Evolutionary conservation across 2,329 filamentous ascomycete genomes (phyloP).

Genomic region (Penicillium sp.): DNA sequence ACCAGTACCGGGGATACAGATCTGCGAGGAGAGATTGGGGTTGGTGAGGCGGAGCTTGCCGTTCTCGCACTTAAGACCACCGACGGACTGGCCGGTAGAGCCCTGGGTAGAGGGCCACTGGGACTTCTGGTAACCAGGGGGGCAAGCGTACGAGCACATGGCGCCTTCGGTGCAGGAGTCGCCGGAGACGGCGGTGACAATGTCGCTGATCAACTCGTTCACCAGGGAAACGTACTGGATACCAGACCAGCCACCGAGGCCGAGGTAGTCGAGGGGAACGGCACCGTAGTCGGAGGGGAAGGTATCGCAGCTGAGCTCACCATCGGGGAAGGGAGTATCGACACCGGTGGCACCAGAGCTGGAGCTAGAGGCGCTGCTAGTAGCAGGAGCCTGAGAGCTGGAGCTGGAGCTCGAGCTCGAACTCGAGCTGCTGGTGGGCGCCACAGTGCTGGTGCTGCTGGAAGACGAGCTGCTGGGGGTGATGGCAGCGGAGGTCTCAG

Average conservation of each 20-base stretch:
- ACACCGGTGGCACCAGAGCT: slow-evolving; percentile 46
- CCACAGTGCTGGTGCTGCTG: slow-evolving; percentile 16
- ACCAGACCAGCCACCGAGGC: slow-evolving; percentile 70
- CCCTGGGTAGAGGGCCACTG: slow-evolving; percentile 84
- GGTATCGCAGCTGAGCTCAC: slow-evolving; percentile 60
- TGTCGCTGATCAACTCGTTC: slow-evolving; percentile 56
- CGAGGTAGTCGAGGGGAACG: slow-evolving; percentile 62
- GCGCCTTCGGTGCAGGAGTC: slow-evolving; percentile 56
- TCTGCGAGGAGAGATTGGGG: slow-evolving; percentile 54
- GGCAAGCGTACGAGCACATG: slow-evolving; percentile 92
- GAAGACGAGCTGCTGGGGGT: slow-evolving; percentile 25
- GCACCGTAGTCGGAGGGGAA: slow-evolving; percentile 84
- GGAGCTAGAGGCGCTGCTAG: slow-evolving; percentile 20
- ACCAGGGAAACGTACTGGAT: slow-evolving; percentile 61
- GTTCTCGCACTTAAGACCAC: slow-evolving; percentile 70
- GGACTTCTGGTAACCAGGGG: slow-evolving; percentile 83
- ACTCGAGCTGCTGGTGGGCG: slow-evolving; percentile 18
- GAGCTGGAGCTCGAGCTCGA: slow-evolving; percentile 22
- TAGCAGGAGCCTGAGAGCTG: slow-evolving; percentile 17
- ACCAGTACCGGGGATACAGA: slow-evolving; percentile 69
- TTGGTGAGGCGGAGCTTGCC: slow-evolving; percentile 77
- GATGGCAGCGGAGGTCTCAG: slow-evolving; percentile 44
- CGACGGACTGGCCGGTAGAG: slow-evolving; percentile 72
- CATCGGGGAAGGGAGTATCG: slow-evolving; percentile 67
- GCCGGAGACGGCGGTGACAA: slow-evolving; percentile 59